A percentile compares a stretch with the other conserved stretches of the same genome.
Conservation (phyloP, 179 eudicot genomes). For the Nepenthes alata region DNA sequence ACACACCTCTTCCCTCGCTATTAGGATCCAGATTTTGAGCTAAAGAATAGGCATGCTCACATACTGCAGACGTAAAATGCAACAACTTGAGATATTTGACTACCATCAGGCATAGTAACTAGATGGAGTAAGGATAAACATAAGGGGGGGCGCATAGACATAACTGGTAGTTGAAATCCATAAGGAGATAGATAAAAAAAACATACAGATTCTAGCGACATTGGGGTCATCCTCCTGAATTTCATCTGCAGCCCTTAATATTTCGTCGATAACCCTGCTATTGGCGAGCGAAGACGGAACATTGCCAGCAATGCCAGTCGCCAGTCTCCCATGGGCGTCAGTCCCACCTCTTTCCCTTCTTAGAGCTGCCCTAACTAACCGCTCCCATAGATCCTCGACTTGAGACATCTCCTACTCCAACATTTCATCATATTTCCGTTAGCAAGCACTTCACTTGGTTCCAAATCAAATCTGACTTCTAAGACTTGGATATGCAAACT, state of each 20-base stretch:
- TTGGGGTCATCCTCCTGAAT: slow-evolving; percentile 90
- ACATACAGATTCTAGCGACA: slow-evolving; percentile 78
- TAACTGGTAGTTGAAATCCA: too few relatives aligned
- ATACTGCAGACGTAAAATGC: slow-evolving; percentile 37
- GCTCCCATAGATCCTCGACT: slow-evolving; percentile 88
- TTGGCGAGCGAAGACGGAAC: slow-evolving; percentile 88
- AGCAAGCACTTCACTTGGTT: neutral
- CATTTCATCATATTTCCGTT: neutral
- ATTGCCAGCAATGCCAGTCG: slow-evolving; percentile 76
- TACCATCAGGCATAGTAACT: neutral
- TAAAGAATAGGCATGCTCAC: slow-evolving; percentile 91
- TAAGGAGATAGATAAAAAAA: neutral
- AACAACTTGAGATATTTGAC: neutral
- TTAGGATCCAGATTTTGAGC: slow-evolving; percentile 97
- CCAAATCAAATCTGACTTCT: neutral
- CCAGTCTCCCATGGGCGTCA: slow-evolving; percentile 61
- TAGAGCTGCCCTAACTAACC: slow-evolving; percentile 84
- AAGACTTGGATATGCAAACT: neutral
- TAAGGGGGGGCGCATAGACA: neutral
- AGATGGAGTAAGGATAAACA: neutral
- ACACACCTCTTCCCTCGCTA: slow-evolving; percentile 97
- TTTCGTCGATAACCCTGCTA: slow-evolving; percentile 74
- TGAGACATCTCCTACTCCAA: slow-evolving; percentile 67
- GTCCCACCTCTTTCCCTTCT: slow-evolving; percentile 57
- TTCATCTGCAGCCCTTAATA: slow-evolving; percentile 92